Base-by-base conservation (phyloP, 805 yeast species). In the Ogataea thermomethanolica region DNA sequence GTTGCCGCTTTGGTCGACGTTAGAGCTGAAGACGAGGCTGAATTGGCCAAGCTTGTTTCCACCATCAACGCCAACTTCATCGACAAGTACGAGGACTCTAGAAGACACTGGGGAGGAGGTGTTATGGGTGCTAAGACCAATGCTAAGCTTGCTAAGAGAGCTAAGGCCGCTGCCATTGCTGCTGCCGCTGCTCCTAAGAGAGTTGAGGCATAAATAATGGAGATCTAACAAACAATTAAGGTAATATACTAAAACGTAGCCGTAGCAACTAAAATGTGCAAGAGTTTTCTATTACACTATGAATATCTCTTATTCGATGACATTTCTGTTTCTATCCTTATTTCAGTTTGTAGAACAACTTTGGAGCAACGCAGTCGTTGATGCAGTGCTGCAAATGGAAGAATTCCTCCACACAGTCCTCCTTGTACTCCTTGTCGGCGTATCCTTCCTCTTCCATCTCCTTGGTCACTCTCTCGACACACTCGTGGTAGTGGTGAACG, bases 31-130 rank as follows among this genome's bases (percentile, higher is more conserved):
- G 97, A 89, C 72, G 90, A 86, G 76, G 79, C 95, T 67, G 89
- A 86, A 68, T 81, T 89, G 64, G 86, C 96, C 55, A 83, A 85
- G 71, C 81, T 89, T 65, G 79, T 90, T 57, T 83, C 95, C 44
- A 84, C 96, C 67, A 79, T 90, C 71, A 80, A 85, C 75, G 82
- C 93, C 59, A 86, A 85, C 93, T 90, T 82, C 73, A 68, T 72
- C 61, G 93, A 85, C 67, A 86, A 87, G 74, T 85, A 81, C 84
- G 96, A 89, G 67, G 96, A 89, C 60, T 64, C 76, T 67, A 89
- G 95, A 81, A 87, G 86, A 76, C 95, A 86, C 84, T 89, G 97
- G 97, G 96, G 96, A 81, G 97, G 97, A 80, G 97, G 97, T 79
- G 67, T 86, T 73, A 75, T 90, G 78, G 95, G 96, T 71, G 73